phyloP scores from a whole-genome alignment of 306 rosid genomes.

The Prinsepia uniflora region DNA sequence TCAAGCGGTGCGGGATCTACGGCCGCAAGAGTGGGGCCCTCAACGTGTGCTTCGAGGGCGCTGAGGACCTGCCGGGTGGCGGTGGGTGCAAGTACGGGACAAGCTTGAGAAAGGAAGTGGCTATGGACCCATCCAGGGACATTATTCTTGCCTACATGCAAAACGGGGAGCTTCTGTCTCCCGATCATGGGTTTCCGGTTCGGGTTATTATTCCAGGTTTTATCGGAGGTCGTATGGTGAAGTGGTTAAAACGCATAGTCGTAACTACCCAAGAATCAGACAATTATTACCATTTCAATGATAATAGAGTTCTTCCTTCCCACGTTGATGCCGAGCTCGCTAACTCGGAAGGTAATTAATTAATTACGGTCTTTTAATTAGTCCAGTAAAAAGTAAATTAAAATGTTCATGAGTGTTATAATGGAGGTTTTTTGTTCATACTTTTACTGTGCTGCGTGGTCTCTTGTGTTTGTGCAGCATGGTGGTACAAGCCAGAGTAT shows the following conservation, averaged over 20 bases:
- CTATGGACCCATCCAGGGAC: conserved; percentile 74
- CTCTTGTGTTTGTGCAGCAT: conserved; percentile 36
- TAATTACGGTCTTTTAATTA: background rate
- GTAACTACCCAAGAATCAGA: conserved; percentile 59
- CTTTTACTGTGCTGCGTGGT: background rate
- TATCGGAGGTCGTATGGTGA: conserved; percentile 81
- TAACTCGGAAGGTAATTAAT: conserved; percentile 61
- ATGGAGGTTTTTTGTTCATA: background rate
- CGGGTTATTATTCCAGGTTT: conserved; percentile 69
- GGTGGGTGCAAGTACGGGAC: conserved; percentile 81
- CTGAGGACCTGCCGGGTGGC: conserved; percentile 79
- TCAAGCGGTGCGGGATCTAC: conserved; percentile 54
- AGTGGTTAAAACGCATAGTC: conserved; percentile 75
- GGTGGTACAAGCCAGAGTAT: conserved; percentile 92
- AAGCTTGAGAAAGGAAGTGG: conserved; percentile 53
- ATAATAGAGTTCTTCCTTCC: conserved; percentile 74
- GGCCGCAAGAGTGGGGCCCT: conserved; percentile 44
- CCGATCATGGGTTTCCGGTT: conserved; percentile 85
- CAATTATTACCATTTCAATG: conserved; percentile 54
- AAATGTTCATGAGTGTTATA: too few relatives aligned
- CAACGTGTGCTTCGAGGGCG: conserved; percentile 80
- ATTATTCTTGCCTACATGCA: conserved; percentile 80
- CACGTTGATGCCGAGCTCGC: conserved; percentile 82
- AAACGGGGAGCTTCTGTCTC: conserved; percentile 53
- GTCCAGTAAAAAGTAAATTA: background rate